These are phyloP conservation scores for Backusella macrospora DNA, from an alignment of 192 early-diverging fungal species.

Conservation along the genomic window DNA sequence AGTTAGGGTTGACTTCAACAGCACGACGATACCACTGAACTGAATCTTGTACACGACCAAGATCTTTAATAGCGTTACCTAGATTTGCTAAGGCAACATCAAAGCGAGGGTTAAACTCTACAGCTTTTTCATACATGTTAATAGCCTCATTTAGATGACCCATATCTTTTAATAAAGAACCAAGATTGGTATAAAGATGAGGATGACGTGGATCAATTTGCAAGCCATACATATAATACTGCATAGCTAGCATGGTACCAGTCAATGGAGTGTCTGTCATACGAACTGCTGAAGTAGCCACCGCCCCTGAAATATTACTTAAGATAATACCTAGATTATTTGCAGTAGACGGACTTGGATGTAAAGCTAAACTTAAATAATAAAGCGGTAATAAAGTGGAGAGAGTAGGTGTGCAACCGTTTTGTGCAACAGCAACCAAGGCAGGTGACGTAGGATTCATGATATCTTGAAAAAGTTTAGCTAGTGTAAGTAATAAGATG, in stretches of 20 bases:
- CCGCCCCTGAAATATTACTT: constrained; percentile 64
- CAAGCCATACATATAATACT: constrained; percentile 89
- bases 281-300: constrained; percentile 35
- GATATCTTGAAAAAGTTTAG: constrained; percentile 87
- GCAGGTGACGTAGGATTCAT: constrained; percentile 49
- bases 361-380: constrained; percentile 78
- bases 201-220: constrained; percentile 80
- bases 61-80: constrained; percentile 91
- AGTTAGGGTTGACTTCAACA: constrained; percentile 82
- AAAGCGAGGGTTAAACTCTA: constrained; percentile 83
- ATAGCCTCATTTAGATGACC: constrained; percentile 85
- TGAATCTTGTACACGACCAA: constrained; percentile 87
- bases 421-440: constrained; percentile 40
- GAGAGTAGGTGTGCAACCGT: constrained; percentile 56
- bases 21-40: constrained; percentile 85
- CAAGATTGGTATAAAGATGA: constrained; percentile 93
- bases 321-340: constrained; percentile 90
- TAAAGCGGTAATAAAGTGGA: constrained; percentile 78
- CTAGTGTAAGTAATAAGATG: constrained; percentile 78
- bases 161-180: constrained; percentile 88
- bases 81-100: constrained; percentile 93
- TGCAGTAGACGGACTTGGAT: constrained; percentile 85
- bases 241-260: constrained; percentile 77
- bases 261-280: constrained; percentile 41
- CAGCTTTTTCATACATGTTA: constrained; percentile 87